These are phyloP conservation scores for Psilocybe cyanescens DNA, from an alignment of 768 basidiomycete genomes.

Conservation along the genomic window DNA sequence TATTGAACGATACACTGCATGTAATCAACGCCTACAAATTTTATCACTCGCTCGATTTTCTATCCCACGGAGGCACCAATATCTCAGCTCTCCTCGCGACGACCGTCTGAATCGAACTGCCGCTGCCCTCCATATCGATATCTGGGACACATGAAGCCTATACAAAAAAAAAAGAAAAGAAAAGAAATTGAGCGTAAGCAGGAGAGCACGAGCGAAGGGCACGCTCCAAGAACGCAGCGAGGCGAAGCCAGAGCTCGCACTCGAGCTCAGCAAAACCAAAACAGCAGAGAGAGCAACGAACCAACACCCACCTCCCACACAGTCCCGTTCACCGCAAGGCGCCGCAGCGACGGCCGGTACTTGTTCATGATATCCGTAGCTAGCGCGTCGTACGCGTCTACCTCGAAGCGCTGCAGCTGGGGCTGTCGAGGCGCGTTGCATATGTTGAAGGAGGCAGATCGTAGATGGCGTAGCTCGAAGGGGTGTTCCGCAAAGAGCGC, in stretches of 20 bases:
- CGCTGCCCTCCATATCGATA: too few relatives aligned
- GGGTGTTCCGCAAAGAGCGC: conserved; percentile 28
- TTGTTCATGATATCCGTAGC: conserved; percentile 27
- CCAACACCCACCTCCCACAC: conserved; percentile 34
- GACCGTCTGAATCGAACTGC: too few relatives aligned
- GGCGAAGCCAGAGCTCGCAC: too few relatives aligned
- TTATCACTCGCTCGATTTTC: neutral
- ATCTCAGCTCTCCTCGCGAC: neutral
- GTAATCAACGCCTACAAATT: too few relatives aligned
- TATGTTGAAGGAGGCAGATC: conserved; percentile 36
- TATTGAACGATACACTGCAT: too few relatives aligned
- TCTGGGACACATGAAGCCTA: too few relatives aligned
- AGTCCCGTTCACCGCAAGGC: conserved; percentile 34
- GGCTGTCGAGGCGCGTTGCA: conserved; percentile 30
- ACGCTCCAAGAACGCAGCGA: too few relatives aligned
- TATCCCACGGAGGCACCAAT: neutral
- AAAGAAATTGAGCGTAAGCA: too few relatives aligned
- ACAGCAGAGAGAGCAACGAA: too few relatives aligned
- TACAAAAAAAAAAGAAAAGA: too few relatives aligned
- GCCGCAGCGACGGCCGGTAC: conserved; percentile 26
- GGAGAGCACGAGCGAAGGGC: too few relatives aligned
- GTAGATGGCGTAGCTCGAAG: conserved; percentile 27
- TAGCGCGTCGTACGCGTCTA: conserved; percentile 24
- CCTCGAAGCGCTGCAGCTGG: conserved; percentile 22
- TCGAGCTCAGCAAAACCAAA: too few relatives aligned